Evolutionary conservation across 345 rosid genomes (phyloP).

Genomic region (Populus davidiana): DNA sequence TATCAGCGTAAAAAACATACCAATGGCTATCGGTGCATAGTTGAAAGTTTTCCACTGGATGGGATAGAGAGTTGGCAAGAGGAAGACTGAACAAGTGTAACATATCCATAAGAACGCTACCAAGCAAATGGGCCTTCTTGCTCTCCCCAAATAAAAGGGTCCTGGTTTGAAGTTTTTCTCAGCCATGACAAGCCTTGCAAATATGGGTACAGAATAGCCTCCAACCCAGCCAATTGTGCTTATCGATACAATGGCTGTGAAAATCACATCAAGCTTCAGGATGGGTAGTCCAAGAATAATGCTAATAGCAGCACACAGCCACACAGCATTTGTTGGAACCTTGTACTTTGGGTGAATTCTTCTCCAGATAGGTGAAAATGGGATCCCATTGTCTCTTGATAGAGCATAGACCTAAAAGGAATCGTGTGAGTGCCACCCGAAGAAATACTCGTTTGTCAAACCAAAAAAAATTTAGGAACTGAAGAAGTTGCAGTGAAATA

Average conservation of each 20-base stretch:
- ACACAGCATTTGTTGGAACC: constrained; percentile 57
- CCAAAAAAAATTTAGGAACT: too few relatives aligned
- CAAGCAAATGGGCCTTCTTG: constrained; percentile 51
- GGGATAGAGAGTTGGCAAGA: constrained; percentile 53
- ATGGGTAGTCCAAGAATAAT: constrained; percentile 59
- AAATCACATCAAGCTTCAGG: constrained; percentile 47
- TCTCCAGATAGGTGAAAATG: constrained; percentile 53
- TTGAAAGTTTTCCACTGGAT: constrained; percentile 52
- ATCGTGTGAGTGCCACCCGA: too few relatives aligned
- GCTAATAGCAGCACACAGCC: constrained; percentile 60
- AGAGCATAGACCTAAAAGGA: constrained; percentile 46
- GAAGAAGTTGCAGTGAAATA: too few relatives aligned
- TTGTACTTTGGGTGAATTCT: constrained; percentile 54
- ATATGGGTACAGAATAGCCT: constrained; percentile 56
- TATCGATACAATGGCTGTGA: constrained; percentile 57
- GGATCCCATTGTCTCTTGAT: constrained; percentile 57
- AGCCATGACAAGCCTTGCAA: constrained; percentile 54
- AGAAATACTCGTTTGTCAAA: too few relatives aligned
- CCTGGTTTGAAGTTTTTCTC: constrained; percentile 59
- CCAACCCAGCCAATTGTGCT: constrained; percentile 72
- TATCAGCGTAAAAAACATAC: constrained; percentile 34
- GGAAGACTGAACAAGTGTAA: constrained; percentile 56
- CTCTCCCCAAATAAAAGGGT: constrained; percentile 55
- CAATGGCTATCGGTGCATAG: constrained; percentile 55
- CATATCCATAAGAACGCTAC: constrained; percentile 57